Base-by-base conservation (phyloP, 2,329 filamentous ascomycete genomes). In the Exophiala sp. region DNA sequence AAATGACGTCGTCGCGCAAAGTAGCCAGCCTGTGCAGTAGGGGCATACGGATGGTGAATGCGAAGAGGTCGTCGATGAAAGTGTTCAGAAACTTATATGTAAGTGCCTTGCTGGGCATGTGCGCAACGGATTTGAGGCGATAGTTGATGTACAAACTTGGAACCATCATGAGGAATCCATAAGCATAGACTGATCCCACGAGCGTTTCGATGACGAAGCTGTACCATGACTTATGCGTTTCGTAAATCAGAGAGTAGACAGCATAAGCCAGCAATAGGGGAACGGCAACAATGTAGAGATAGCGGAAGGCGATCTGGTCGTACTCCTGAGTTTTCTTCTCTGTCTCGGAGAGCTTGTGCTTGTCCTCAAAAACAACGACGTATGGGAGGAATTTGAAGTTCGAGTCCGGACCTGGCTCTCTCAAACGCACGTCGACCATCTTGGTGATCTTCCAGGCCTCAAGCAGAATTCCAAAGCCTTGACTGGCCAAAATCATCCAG, bases 1-100 rank as follows among this genome's bases (percentile, higher is more conserved):
- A 99, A 68, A 99, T 97, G 62, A 99, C 80, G 67, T 99, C 94
- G 69, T 99, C 94, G 57, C 94, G 82, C 60, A 99, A 81, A 0
- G 94, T 97, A 0, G 94, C 91, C 47, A 99, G 78, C 12, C 94
- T 84, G 72, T 99, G 94, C 47, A 99, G 79, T 59, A 91, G 84
- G 0, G 94, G 94, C 94, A 99, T 99, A 77, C 97, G 97, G 77
- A 99, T 96, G 36, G 94, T 99, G 67, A 97, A 99, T 2, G 94
- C 94, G 68, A 99, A 99, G 32, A 99, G 78, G 68, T 99, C 94
- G 72, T 99, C 94, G 70, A 99, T 97, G 71, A 99, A 99, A 4
- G 94, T 97, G 76, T 97, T 96, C 62, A 97, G 77, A 74, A 96
- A 96, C 76, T 97, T 96, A 82, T 96, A 96, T 71, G 86, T 92